Conservation (phyloP, 2,329 filamentous ascomycete species). For the Arthrobotrys pseudoclavata region DNA sequence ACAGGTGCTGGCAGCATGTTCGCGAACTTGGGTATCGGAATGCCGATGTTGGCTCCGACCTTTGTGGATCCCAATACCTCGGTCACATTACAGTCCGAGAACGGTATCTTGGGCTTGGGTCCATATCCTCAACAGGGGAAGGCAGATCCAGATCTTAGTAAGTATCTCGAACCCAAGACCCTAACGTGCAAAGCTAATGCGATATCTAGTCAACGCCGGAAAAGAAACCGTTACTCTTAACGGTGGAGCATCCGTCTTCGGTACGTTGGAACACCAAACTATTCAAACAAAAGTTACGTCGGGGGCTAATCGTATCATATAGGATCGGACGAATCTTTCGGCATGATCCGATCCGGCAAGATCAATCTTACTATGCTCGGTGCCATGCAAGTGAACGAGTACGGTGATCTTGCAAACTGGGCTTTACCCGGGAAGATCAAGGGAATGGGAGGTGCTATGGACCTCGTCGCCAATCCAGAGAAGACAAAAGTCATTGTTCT, state of each 20-base stretch:
- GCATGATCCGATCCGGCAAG: constrained; percentile 87
- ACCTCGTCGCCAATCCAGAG: constrained; percentile 78
- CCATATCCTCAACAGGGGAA: constrained; percentile 80
- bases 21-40: constrained; percentile 85
- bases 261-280: constrained; percentile 21
- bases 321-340: constrained; percentile 82
- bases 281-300: neutral
- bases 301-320: neutral
- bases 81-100: constrained; percentile 86
- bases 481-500: constrained; percentile 80
- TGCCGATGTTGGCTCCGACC: constrained; percentile 85
- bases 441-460: constrained; percentile 86
- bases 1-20: constrained; percentile 68
- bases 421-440: constrained; percentile 93
- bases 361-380: constrained; percentile 87
- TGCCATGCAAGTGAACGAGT: constrained; percentile 82
- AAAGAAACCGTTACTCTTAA: constrained; percentile 88
- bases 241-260: constrained; percentile 82
- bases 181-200: constrained; percentile 64
- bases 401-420: constrained; percentile 86
- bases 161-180: neutral
- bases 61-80: constrained; percentile 77
- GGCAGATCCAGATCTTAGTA: constrained; percentile 72
- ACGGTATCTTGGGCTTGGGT: constrained; percentile 86
- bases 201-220: constrained; percentile 77